A percentile compares a stretch with the other conserved stretches of the same genome.
Conservation (phyloP, 768 basidiomycete genomes). For the Rhizopogon vesiculosus region DNA sequence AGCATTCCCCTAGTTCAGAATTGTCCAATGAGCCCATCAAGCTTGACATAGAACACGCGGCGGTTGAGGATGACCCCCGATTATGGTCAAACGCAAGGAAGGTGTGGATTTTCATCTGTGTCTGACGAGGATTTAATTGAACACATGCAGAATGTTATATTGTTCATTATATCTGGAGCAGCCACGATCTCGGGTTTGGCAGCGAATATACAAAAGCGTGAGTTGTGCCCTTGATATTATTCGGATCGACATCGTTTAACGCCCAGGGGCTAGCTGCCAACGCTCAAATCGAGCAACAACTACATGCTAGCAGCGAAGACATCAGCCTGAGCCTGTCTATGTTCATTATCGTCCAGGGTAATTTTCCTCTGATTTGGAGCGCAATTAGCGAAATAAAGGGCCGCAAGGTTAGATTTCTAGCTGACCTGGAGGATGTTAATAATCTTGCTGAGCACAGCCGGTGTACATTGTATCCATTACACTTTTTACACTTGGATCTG, state of each 20-base stretch:
- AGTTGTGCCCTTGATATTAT: background rate
- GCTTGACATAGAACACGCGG: slow-evolving; percentile 31
- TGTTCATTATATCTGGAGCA: slow-evolving; percentile 22
- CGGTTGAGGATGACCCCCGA: slow-evolving; percentile 57
- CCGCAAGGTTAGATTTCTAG: slow-evolving; percentile 44
- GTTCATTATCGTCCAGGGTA: slow-evolving; percentile 69
- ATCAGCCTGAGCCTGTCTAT: slow-evolving; percentile 67
- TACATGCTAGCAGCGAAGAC: slow-evolving; percentile 55
- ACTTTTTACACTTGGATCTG: slow-evolving; percentile 51
- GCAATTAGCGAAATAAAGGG: slow-evolving; percentile 54
- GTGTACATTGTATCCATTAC: slow-evolving; percentile 52
- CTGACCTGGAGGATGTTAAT: background rate
- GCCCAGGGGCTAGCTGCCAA: slow-evolving; percentile 51
- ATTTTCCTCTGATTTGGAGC: slow-evolving; percentile 49
- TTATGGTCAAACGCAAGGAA: slow-evolving; percentile 53
- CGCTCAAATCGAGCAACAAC: slow-evolving; percentile 51
- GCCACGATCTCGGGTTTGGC: slow-evolving; percentile 21
- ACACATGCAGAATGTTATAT: slow-evolving; percentile 14
- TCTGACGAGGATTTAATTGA: background rate
- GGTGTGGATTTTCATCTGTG: slow-evolving; percentile 25
- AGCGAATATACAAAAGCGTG: slow-evolving; percentile 23
- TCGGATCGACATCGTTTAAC: background rate
- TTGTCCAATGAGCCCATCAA: background rate
- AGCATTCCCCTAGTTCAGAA: no score
- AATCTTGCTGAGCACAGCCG: slow-evolving; percentile 25